Percentiles rank a stretch among this genome's conserved stretches.
Evolutionary conservation across 1,139 yeast genomes (phyloP).

Genomic region (Candida dubliniensis): DNA sequence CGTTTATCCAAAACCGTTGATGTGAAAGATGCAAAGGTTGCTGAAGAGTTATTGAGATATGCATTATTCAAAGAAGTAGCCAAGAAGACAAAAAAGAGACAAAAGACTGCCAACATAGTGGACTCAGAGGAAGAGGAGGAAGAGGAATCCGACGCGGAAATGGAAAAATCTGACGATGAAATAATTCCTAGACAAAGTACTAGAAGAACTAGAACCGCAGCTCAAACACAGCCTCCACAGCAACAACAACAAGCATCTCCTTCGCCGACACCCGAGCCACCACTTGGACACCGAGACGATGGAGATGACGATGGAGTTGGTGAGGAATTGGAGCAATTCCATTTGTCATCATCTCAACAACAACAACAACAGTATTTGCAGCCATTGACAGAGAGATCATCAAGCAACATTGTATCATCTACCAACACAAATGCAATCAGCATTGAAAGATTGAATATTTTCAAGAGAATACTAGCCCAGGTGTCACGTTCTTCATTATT

Average conservation of each 20-base stretch:
- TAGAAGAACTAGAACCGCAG: conserved; percentile 19
- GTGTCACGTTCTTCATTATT: conserved; percentile 49
- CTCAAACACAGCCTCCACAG: conserved; percentile 11
- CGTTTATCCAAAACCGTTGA: conserved; percentile 77
- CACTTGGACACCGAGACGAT: conserved; percentile 10
- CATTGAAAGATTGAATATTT: conserved; percentile 46
- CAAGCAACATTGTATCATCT: conserved; percentile 14
- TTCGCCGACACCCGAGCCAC: conserved; percentile 12
- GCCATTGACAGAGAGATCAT: conserved; percentile 30
- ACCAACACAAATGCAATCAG: conserved; percentile 34
- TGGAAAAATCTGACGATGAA: conserved; percentile 25
- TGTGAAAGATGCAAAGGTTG: conserved; percentile 78
- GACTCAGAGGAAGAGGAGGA: conserved; percentile 19
- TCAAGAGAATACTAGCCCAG: conserved; percentile 48
- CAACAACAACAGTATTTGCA: conserved; percentile 9
- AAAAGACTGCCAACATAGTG: conserved; percentile 24
- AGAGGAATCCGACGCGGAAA: conserved; percentile 25
- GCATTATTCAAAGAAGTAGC: conserved; percentile 81
- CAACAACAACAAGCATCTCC: conserved; percentile 15
- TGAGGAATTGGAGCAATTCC: conserved; percentile 28
- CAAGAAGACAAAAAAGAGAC: conserved; percentile 37
- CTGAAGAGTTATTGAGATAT: conserved; percentile 80
- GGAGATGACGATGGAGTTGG: conserved; percentile 23
- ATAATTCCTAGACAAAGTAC: conserved; percentile 20
- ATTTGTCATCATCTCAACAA: conserved; percentile 10